Base-by-base conservation (phyloP, 208 protist genomes). In the Crithidia expoeki region DNA sequence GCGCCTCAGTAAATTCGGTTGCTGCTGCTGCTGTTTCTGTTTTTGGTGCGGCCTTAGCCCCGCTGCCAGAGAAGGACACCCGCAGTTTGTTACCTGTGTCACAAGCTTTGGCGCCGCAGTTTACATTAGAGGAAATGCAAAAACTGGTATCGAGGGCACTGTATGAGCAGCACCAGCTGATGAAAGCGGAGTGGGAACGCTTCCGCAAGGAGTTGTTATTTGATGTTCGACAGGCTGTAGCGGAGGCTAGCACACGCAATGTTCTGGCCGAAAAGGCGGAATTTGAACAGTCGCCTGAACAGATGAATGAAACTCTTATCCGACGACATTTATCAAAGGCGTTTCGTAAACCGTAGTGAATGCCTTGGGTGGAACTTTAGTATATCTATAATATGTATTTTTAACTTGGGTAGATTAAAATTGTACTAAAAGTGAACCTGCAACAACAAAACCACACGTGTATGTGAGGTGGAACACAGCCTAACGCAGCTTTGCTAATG, bases 131-230 rank as follows among this genome's bases (percentile, higher is more conserved):
- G 9, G 55, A 46, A 9, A 55, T 71, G 2, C 34, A 63, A 17
- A 1, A 14, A 27, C 2, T 71, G 16, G 47, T 71, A 10, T 46
- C 55, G 5, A 17, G 27, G 10, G 55, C 55, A 0, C 25, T 61
- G 42, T 16, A 23, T 23, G 55, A 71, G 42, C 55, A 71, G 33
- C 65, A 55, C 0, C 55, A 63, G 28, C 5, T 17, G 32, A 63
- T 71, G 44, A 61, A 52, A 33, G 30, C 25, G 4, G 65, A 71
- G 11, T 71, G 55, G 55, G 53, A 71, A 44, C n/a, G 19, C 19
- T 71, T 71, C 19, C 65, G 65, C 27, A 42, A 71, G 21, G 65
- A 71, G 14, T 47, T 71, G 2, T 21, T 71, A n/a, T 63, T 60
- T 40, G 65, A 71, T 10, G 55, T 71, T 38, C 65, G 55, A n/a